Percentiles rank a stretch among this genome's conserved stretches.
These are phyloP conservation scores for Pyronema domesticum DNA, from an alignment of 495 filamentous ascomycete species.

Conservation along the genomic window DNA sequence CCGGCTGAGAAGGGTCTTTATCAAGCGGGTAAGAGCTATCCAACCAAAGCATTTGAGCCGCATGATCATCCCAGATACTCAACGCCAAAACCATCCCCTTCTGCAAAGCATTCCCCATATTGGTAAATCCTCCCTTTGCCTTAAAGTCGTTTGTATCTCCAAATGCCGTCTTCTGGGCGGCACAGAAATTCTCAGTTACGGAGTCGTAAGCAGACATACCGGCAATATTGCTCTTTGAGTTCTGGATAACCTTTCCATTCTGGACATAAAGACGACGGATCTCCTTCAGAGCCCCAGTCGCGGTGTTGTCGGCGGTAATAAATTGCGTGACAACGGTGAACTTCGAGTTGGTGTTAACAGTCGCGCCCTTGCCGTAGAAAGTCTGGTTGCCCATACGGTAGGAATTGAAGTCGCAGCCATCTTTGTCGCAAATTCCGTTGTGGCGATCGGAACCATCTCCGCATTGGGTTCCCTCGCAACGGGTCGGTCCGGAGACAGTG, in stretches of 20 bases:
- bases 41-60: slow-evolving; percentile 51
- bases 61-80: slow-evolving; percentile 59
- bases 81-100: slow-evolving; percentile 58
- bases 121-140: slow-evolving; percentile 39
- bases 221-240: slow-evolving; percentile 32
- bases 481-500: slow-evolving; percentile 33
- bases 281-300: slow-evolving; percentile 37
- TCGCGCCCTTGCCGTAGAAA: slow-evolving; percentile 46
- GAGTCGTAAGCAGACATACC: slow-evolving; percentile 33
- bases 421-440: slow-evolving; percentile 39
- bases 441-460: slow-evolving; percentile 30
- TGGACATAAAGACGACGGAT: slow-evolving; percentile 60
- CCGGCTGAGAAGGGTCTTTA: slow-evolving; percentile 29
- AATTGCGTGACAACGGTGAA: slow-evolving; percentile 61
- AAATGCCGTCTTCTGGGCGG: slow-evolving; percentile 40
- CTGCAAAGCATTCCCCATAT: slow-evolving; percentile 39
- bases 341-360: slow-evolving; percentile 42
- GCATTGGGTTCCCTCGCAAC: slow-evolving; percentile 36
- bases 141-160: slow-evolving; percentile 42
- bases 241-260: slow-evolving; percentile 43
- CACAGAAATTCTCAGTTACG: slow-evolving; percentile 46
- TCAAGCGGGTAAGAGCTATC: slow-evolving; percentile 37
- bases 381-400: slow-evolving; percentile 44
- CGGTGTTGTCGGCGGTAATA: slow-evolving; percentile 35
- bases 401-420: slow-evolving; percentile 60